A percentile compares a stretch with the other conserved stretches of the same genome.
phyloP scores from a whole-genome alignment of 768 basidiomycete species.

The Leccinum sublutescens region DNA sequence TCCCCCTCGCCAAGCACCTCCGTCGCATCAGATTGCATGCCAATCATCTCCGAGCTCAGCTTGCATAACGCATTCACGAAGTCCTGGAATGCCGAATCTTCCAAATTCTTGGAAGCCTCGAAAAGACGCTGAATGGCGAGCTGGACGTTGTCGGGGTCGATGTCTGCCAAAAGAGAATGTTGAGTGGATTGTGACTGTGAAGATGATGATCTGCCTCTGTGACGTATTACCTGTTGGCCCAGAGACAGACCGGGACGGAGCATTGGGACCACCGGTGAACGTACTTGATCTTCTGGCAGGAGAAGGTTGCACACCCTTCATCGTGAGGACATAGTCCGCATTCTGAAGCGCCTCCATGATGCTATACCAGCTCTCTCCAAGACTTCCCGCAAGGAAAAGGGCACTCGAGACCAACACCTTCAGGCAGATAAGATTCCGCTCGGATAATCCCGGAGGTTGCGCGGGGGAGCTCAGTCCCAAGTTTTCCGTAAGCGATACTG shows the following conservation, averaged over 20 bases:
- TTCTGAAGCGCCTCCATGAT: conserved; percentile 91
- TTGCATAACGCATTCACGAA: conserved; percentile 80
- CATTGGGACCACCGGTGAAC: conserved; percentile 32
- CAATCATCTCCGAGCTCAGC: conserved; percentile 90
- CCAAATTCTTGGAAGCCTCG: conserved; percentile 79
- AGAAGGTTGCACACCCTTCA: conserved; percentile 45
- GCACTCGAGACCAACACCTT: conserved; percentile 78
- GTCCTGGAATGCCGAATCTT: conserved; percentile 76
- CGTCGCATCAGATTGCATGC: conserved; percentile 62
- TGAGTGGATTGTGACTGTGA: conserved; percentile 30
- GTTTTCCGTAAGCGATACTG: conserved; percentile 60
- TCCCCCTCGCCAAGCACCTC: conserved; percentile 29
- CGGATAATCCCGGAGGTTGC: conserved; percentile 74
- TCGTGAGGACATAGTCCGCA: conserved; percentile 85
- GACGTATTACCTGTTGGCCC: conserved; percentile 17
- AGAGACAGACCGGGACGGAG: conserved; percentile 41
- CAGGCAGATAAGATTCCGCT: conserved; percentile 88
- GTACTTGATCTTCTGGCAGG: conserved; percentile 34
- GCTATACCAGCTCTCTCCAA: conserved; percentile 91
- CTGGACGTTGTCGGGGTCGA: conserved; percentile 75
- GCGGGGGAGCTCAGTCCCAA: conserved; percentile 53
- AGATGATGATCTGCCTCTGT: conserved; percentile 16
- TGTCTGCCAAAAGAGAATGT: conserved; percentile 67
- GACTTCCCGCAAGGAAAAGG: conserved; percentile 76
- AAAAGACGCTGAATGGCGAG: conserved; percentile 79